Base-by-base conservation (phyloP, 805 yeast species). In the Monosporozyma yasuniensis region DNA sequence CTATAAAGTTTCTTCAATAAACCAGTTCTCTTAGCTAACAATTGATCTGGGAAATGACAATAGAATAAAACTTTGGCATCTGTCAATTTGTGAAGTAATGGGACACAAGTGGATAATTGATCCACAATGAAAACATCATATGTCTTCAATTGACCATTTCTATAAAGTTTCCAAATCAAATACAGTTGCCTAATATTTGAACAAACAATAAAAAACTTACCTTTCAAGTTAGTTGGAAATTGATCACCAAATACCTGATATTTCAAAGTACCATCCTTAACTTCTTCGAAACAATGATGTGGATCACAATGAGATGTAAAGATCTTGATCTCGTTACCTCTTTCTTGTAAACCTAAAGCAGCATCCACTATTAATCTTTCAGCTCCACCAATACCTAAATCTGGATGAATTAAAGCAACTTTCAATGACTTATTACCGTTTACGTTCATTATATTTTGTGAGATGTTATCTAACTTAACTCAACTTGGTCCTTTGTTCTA, bases 321-420 rank as follows among this genome's bases (percentile, higher is more conserved):
- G 4, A 90, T 75, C 2, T 75, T 73, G 10, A 93, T 81, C 0
- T 72, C 73, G 61, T 85, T 81, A 5, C 82, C 81, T 28, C 72
- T 66, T 2, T 79, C 74, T 61, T 91, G 88, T 25, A 93, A 69
- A 0, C 96, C 96, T 3, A 88, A 72, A 0, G 98, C 99, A 2
- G 95, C 89, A 67, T 93, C 99, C 1, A 93, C 96, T 1, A 93
- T 89, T n/a, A 95, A 74, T 52, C 99, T 74, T 64, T 93, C 99
- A 1, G 99, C 99, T 3, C 99, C 99, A 56, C 89, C 99, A 50
- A 91, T 91, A 0, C 99, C 99, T 48, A 93, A 70, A 68, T 93
- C 99, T 0, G 99, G 99, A 63, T 93, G 99, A 4, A 93, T 69
- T 58, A 93, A 87, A 1, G 96, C 96, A 34, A 91, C 75, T 52